Evolutionary conservation across 75 land plant species (phyloP).

Genomic region (Pinus taeda): DNA sequence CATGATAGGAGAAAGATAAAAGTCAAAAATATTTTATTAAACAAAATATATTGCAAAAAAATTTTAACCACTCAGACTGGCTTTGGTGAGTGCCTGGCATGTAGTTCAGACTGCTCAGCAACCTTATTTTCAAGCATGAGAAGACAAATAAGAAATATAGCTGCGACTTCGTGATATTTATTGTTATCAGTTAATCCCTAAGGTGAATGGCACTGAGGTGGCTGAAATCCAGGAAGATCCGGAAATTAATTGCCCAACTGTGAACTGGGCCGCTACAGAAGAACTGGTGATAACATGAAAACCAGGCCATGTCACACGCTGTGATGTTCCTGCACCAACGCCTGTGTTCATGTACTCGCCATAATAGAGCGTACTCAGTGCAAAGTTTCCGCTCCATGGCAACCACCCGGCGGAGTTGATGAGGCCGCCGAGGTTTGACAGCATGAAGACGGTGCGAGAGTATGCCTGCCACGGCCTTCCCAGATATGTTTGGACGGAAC

Average conservation of each 20-base stretch:
- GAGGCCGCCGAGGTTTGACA: constrained; percentile 28
- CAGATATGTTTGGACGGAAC: constrained; percentile 23
- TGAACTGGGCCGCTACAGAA: constrained; percentile 23
- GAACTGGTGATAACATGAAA: constrained; percentile 8
- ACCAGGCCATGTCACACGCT: constrained; percentile 53
- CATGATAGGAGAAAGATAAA: no score
- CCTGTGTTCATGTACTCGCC: constrained; percentile 58
- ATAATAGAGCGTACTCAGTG: constrained; percentile 40
- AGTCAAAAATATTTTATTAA: no score
- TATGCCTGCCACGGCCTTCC: constrained; percentile 57
- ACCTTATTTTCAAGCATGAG: no score
- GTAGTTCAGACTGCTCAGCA: no score
- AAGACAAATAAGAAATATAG: no score
- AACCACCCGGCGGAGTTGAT: constrained; percentile 61
- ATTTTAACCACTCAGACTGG: no score
- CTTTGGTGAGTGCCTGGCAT: no score
- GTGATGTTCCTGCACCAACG: constrained; percentile 27
- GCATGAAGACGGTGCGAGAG: constrained; percentile 49
- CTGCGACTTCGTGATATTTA: no score
- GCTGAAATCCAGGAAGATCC: constrained; percentile 24
- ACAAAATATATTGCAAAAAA: no score
- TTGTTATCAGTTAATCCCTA: constrained; percentile 5
- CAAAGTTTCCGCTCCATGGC: constrained; percentile 36
- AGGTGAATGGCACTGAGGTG: constrained; percentile 4
- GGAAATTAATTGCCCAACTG: constrained; percentile 17